A percentile compares a stretch with the other conserved stretches of the same genome.
Conservation (phyloP, 805 yeast genomes). For the Tetrapisispora fleetii region DNA sequence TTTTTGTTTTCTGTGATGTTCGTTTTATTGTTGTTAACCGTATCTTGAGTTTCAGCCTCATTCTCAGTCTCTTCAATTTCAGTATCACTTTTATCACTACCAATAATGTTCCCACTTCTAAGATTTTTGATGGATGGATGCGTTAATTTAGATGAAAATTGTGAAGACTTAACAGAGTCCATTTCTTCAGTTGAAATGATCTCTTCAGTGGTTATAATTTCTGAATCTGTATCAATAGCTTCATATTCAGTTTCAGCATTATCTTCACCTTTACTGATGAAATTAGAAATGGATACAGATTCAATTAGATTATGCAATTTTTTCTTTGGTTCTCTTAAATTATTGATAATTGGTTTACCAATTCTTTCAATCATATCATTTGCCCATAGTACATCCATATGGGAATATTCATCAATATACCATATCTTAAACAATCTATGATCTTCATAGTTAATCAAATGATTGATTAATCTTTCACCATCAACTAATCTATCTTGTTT, state of each 20-base stretch:
- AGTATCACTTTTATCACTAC: slow-evolving; percentile 2
- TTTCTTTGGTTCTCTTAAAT: slow-evolving; percentile 17
- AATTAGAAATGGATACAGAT: slow-evolving; percentile 1
- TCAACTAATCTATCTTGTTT: slow-evolving; percentile 69
- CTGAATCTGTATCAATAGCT: neutral
- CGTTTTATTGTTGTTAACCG: neutral
- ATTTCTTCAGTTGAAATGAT: neutral
- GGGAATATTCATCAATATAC: slow-evolving; percentile 57
- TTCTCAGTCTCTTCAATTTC: slow-evolving; percentile 2
- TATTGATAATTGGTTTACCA: slow-evolving; percentile 40
- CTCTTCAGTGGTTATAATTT: neutral
- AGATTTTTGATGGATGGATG: neutral
- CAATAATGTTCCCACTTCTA: neutral
- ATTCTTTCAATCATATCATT: slow-evolving; percentile 57
- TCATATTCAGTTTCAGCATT: slow-evolving; percentile 1
- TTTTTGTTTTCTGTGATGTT: neutral
- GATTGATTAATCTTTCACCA: slow-evolving; percentile 55
- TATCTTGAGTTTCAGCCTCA: neutral
- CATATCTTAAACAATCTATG: slow-evolving; percentile 24
- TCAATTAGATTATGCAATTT: neutral
- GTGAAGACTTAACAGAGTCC: neutral
- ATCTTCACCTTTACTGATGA: neutral
- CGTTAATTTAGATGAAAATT: neutral
- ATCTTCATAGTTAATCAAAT: slow-evolving; percentile 51
- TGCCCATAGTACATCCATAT: slow-evolving; percentile 91